phyloP scores from a whole-genome alignment of 2,329 filamentous ascomycete genomes.

The Curvularia spicifera region DNA sequence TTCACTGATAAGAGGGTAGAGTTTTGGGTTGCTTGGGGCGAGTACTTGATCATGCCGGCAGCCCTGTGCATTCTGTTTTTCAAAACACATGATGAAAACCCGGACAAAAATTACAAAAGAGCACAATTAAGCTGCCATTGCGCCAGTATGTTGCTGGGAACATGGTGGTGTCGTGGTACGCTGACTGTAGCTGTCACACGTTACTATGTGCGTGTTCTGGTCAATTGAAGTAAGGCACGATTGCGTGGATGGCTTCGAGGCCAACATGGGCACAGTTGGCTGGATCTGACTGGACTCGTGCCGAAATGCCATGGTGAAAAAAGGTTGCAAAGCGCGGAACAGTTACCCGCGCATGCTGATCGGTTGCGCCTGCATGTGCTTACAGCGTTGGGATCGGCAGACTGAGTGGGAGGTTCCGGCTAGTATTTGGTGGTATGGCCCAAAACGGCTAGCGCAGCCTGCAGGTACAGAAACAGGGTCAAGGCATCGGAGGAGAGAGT shows the following conservation, averaged over 20 bases:
- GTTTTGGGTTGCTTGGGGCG: not conserved
- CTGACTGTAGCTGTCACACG: not conserved
- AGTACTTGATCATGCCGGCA: too few relatives aligned
- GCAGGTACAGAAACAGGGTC: conserved; percentile 18
- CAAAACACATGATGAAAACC: too few relatives aligned
- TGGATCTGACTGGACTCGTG: not conserved
- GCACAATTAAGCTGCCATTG: too few relatives aligned
- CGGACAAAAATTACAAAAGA: too few relatives aligned
- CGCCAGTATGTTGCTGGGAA: too few relatives aligned
- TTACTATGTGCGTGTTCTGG: not conserved
- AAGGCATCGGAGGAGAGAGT: not conserved
- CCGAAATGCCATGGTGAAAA: not conserved
- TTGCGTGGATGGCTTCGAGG: not conserved
- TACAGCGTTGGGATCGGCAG: conserved; percentile 5
- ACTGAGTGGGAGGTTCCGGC: conserved; percentile 4
- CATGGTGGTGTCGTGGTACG: not conserved
- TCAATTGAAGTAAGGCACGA: not conserved
- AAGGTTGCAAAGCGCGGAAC: conserved; percentile 2
- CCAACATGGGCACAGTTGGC: not conserved
- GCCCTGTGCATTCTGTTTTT: too few relatives aligned
- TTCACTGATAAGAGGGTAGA: not conserved
- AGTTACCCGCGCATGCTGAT: not conserved
- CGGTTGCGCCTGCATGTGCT: not conserved
- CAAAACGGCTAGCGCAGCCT: conserved; percentile 12
- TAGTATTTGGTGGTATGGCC: not conserved